These are phyloP conservation scores for Pyrus betulifolia DNA, from an alignment of 306 rosid species.

Conservation along the genomic window DNA sequence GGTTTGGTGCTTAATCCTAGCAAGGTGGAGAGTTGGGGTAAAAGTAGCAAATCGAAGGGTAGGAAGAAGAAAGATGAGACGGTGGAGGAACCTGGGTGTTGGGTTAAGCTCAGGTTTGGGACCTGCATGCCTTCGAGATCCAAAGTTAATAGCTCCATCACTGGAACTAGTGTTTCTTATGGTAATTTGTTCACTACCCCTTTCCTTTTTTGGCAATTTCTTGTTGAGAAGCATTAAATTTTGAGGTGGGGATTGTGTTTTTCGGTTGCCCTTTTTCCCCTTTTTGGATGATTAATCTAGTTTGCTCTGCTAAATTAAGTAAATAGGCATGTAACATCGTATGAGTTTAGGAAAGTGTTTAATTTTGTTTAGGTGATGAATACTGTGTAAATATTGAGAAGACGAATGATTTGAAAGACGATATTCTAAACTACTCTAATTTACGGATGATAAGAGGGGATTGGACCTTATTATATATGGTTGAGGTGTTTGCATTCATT, in stretches of 20 bases:
- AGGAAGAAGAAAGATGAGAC: conserved; percentile 34
- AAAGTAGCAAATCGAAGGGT: conserved; percentile 38
- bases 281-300: neutral
- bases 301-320: conserved; percentile 11
- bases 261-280: neutral
- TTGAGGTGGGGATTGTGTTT: neutral
- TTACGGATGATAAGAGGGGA: neutral
- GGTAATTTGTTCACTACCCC: conserved; percentile 30
- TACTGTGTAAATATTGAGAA: neutral
- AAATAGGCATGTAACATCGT: neutral
- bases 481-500: conserved; percentile 1
- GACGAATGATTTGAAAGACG: neutral
- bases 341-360: neutral
- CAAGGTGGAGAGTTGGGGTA: conserved; percentile 56
- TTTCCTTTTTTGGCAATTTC: neutral
- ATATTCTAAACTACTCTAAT: neutral
- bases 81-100: conserved; percentile 53
- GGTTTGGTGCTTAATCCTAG: conserved; percentile 55
- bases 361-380: neutral
- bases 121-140: conserved; percentile 80
- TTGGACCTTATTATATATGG: neutral
- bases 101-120: conserved; percentile 55
- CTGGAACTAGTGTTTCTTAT: conserved; percentile 42
- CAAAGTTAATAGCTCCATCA: conserved; percentile 64
- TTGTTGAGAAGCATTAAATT: neutral